A percentile compares a stretch with the other conserved stretches of the same genome.
Evolutionary conservation across 176 grass and related monocot genomes (phyloP).

Genomic region (Thalia dealbata): DNA sequence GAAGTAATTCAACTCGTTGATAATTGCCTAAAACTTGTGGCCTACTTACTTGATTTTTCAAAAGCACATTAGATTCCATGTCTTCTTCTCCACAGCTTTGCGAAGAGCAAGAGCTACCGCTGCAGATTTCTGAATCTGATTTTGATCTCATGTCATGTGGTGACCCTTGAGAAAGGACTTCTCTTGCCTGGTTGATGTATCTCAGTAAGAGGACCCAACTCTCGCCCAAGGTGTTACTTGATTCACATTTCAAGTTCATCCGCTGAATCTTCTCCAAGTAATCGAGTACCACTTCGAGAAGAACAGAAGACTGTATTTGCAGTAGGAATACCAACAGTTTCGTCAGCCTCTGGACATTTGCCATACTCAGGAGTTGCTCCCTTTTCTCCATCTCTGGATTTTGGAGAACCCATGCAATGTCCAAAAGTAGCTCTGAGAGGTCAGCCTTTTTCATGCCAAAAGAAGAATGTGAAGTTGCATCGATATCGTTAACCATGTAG

Average conservation of each 20-base stretch:
- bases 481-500: no score
- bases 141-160: constrained; percentile 16
- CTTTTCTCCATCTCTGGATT: constrained; percentile 38
- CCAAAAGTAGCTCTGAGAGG: constrained; percentile 55
- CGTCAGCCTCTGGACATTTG: constrained; percentile 58
- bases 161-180: constrained; percentile 27
- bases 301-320: constrained; percentile 39
- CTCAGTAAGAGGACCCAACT: constrained; percentile 47
- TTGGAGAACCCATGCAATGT: constrained; percentile 82
- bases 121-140: constrained; percentile 23
- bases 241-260: constrained; percentile 41
- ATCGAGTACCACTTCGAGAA: constrained; percentile 59
- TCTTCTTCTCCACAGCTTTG: constrained; percentile 14
- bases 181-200: constrained; percentile 36
- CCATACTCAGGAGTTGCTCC: constrained; percentile 27
- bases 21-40: no score
- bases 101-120: constrained; percentile 3
- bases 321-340: constrained; percentile 56
- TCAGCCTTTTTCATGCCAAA: constrained; percentile 28
- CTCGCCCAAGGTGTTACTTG: constrained; percentile 28
- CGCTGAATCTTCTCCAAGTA: constrained; percentile 43
- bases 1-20: no score
- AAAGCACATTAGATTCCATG: background rate
- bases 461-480: constrained; percentile 10
- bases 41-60: constrained; percentile 44